phyloP scores from a whole-genome alignment of 805 yeast species.

The Pichia membranifaciens region DNA sequence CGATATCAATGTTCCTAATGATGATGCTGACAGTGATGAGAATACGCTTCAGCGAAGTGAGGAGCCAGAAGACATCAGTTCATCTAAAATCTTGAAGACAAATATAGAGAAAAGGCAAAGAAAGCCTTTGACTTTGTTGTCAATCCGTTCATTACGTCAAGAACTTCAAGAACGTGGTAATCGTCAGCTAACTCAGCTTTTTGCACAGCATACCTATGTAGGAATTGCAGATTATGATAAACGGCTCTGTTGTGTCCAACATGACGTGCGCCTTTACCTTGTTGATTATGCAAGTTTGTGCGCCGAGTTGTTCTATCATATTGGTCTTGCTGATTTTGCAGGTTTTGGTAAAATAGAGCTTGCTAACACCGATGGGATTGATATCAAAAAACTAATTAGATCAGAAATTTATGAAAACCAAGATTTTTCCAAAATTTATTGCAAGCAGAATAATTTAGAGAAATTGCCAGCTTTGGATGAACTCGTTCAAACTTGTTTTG shows the following conservation, averaged over 20 bases:
- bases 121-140: conserved; percentile 9
- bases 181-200: conserved; percentile 55
- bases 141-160: conserved; percentile 44
- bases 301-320: conserved; percentile 71
- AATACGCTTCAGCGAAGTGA: background rate
- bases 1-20: background rate
- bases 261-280: conserved; percentile 68
- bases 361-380: conserved; percentile 22
- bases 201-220: conserved; percentile 65
- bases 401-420: conserved; percentile 30
- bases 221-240: conserved; percentile 74
- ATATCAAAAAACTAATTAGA: conserved; percentile 33
- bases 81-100: conserved; percentile 5
- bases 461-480: conserved; percentile 15
- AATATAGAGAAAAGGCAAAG: conserved; percentile 4
- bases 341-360: conserved; percentile 65
- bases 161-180: conserved; percentile 43
- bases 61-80: background rate
- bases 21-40: background rate
- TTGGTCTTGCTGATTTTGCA: conserved; percentile 69
- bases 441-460: background rate
- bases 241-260: conserved; percentile 77
- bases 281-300: conserved; percentile 74
- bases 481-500: conserved; percentile 10
- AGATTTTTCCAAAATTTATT: conserved; percentile 6